Evolutionary conservation across 164 flowering plant species (phyloP).

Genomic region (Taxillus chinensis): DNA sequence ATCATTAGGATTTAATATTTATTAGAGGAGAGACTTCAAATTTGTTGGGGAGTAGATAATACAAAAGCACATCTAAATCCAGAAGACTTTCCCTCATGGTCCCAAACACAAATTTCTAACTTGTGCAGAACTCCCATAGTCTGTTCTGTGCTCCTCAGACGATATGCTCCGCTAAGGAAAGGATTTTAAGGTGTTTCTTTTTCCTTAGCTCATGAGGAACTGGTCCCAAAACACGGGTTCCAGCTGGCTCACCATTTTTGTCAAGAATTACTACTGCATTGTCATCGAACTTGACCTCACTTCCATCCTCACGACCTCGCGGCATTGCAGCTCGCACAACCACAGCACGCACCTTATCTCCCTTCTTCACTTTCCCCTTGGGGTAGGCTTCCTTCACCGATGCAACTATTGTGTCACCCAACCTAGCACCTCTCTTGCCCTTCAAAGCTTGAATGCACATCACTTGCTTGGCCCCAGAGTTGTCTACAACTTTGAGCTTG

Average conservation of each 20-base stretch:
- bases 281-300: conserved; percentile 83
- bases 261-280: conserved; percentile 82
- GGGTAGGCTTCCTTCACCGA: conserved; percentile 1
- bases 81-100: too few species aligned
- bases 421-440: conserved; percentile 1
- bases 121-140: too few species aligned
- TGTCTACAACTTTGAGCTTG: conserved; percentile 2
- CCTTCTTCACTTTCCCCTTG: too few species aligned
- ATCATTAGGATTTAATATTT: too few species aligned
- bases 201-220: conserved; percentile 82
- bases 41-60: too few species aligned
- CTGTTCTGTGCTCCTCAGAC: conserved; percentile 28
- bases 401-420: conserved; percentile 3
- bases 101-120: too few species aligned
- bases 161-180: conserved; percentile 62
- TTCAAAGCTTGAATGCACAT: conserved; percentile 5
- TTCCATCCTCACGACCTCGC: conserved; percentile 74
- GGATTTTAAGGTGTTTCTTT: conserved; percentile 83
- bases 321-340: conserved; percentile 96
- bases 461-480: conserved; percentile 1
- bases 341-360: conserved; percentile 54
- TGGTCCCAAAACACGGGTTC: conserved; percentile 84
- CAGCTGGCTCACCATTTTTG: conserved; percentile 84
- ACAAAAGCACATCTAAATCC: too few species aligned
- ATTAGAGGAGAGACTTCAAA: too few species aligned